Evolutionary conservation across 805 yeast species (phyloP).

Genomic region (Hanseniaspora vineae): DNA sequence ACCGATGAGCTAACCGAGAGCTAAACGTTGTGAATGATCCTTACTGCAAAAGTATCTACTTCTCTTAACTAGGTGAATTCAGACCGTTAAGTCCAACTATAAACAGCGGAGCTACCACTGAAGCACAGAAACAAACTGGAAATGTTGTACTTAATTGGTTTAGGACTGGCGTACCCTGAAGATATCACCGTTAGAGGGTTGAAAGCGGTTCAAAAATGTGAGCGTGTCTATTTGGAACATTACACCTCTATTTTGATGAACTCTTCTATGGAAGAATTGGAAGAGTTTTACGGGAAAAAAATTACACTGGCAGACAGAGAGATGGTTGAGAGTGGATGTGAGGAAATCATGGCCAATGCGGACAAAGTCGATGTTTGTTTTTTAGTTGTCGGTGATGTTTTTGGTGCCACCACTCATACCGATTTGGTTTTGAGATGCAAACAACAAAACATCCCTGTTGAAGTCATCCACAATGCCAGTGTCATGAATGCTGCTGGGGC

Average conservation of each 20-base stretch:
- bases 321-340: constrained; percentile 82
- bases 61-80: too few relatives aligned
- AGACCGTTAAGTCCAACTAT: too few relatives aligned
- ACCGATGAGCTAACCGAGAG: background rate
- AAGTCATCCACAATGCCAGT: constrained; percentile 86
- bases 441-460: constrained; percentile 65
- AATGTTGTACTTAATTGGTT: constrained; percentile 85
- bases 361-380: constrained; percentile 79
- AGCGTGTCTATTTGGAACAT: constrained; percentile 88
- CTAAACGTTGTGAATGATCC: too few relatives aligned
- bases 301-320: constrained; percentile 89
- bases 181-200: constrained; percentile 94
- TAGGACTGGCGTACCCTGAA: constrained; percentile 77
- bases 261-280: constrained; percentile 62
- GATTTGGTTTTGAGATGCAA: constrained; percentile 88
- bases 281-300: constrained; percentile 73
- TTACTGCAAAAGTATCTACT: too few relatives aligned
- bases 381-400: constrained; percentile 93
- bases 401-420: constrained; percentile 97
- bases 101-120: too few relatives aligned
- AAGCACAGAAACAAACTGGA: background rate
- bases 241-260: constrained; percentile 94
- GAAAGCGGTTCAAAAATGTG: constrained; percentile 69
- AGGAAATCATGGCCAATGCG: constrained; percentile 65
- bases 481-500: constrained; percentile 98